A percentile compares a stretch with the other conserved stretches of the same genome.
phyloP scores from a whole-genome alignment of 306 rosid genomes.

The Acacia crassicarpa region DNA sequence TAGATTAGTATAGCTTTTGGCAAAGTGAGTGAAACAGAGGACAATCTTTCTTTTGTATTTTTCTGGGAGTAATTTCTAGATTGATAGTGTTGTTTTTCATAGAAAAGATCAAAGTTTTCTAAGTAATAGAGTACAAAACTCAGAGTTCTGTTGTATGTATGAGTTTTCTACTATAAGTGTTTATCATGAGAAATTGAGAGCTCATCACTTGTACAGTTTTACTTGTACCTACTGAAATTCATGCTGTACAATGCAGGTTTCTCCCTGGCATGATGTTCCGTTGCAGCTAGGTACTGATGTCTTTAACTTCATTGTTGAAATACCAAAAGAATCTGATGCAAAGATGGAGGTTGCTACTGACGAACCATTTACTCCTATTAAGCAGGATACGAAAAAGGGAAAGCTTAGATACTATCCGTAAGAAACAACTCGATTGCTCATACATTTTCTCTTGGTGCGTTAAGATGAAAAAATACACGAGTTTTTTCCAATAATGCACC shows the following conservation, averaged over 20 bases:
- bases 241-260: conserved; percentile 53
- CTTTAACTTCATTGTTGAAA: conserved; percentile 80
- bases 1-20: neutral
- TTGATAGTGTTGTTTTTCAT: neutral
- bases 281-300: conserved; percentile 67
- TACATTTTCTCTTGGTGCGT: neutral
- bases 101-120: conserved; percentile 9
- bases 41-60: neutral
- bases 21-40: neutral
- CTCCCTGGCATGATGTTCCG: conserved; percentile 99
- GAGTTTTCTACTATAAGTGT: neutral
- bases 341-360: conserved; percentile 99
- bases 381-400: conserved; percentile 90
- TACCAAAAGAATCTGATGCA: conserved; percentile 95
- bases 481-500: too few relatives aligned
- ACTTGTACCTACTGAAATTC: neutral
- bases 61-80: conserved; percentile 17
- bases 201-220: neutral
- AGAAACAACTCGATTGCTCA: conserved; percentile 37
- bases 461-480: too few relatives aligned
- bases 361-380: conserved; percentile 84
- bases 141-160: neutral
- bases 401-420: conserved; percentile 97
- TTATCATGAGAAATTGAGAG: conserved; percentile 11
- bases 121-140: neutral